Percentiles rank a stretch among this genome's conserved stretches.
These are phyloP conservation scores for Coprinopsis sp. DNA, from an alignment of 768 basidiomycete species.

Conservation along the genomic window DNA sequence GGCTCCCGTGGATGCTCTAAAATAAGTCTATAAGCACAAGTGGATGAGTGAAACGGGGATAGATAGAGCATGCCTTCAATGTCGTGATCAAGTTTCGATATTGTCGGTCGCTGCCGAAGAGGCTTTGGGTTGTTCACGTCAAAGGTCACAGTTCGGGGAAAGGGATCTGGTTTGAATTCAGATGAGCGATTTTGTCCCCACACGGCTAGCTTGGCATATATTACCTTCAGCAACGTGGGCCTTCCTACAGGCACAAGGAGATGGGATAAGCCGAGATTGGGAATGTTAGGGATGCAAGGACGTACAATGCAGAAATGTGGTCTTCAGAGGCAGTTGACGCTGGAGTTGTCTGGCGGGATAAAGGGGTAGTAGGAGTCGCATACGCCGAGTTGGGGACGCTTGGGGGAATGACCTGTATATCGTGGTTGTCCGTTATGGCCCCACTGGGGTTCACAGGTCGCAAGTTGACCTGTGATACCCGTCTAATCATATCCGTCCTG, in stretches of 20 bases:
- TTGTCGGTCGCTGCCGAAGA: slow-evolving; percentile 4
- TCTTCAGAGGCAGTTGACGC: not conserved
- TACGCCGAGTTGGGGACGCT: slow-evolving; percentile 1
- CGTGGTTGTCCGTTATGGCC: slow-evolving; percentile 50
- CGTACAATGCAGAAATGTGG: not conserved
- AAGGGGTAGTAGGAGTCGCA: not conserved
- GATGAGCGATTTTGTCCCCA: too few species aligned
- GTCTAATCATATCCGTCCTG: slow-evolving; percentile 75
- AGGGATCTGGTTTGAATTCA: not conserved
- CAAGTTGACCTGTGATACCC: slow-evolving; percentile 65
- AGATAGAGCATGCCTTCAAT: not conserved
- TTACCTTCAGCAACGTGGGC: too few species aligned
- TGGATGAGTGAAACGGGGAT: not conserved
- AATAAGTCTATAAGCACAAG: not conserved
- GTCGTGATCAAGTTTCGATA: not conserved
- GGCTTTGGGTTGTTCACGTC: not conserved
- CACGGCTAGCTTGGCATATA: too few species aligned
- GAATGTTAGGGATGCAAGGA: too few species aligned
- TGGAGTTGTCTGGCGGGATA: not conserved
- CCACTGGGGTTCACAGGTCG: slow-evolving; percentile 73
- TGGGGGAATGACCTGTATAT: slow-evolving; percentile 7
- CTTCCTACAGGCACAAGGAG: too few species aligned
- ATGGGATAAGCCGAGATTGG: too few species aligned
- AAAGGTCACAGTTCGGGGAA: slow-evolving; percentile 7
- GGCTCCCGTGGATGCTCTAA: not conserved